These are phyloP conservation scores for Fusarium clavum DNA, from an alignment of 2,329 filamentous ascomycete species.

Conservation along the genomic window DNA sequence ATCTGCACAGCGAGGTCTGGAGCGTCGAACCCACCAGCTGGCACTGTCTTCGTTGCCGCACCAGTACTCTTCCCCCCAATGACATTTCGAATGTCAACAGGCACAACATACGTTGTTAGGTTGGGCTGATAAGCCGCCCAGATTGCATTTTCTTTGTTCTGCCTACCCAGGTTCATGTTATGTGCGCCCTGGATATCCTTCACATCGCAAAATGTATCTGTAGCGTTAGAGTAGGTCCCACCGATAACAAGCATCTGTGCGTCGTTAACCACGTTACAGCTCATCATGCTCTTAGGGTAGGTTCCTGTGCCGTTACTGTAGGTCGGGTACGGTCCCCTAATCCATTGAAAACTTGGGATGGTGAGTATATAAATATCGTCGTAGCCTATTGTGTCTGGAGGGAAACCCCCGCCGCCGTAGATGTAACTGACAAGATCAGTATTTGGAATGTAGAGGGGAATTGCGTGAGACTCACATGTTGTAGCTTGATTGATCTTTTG, in stretches of 20 bases:
- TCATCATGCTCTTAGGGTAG: conserved; percentile 9
- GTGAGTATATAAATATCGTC: conserved; percentile 18
- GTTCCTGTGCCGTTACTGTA: not conserved
- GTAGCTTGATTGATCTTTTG: conserved; percentile 9
- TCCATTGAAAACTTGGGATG: conserved; percentile 12
- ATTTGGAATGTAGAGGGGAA: accelerated
- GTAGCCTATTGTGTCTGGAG: not conserved
- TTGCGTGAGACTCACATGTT: not conserved
- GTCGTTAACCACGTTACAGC: conserved; percentile 10
- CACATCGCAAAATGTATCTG: not conserved
- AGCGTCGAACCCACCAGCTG: not conserved
- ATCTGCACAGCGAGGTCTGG: conserved; percentile 9
- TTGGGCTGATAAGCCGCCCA: not conserved
- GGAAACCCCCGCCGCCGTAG: conserved; percentile 3
- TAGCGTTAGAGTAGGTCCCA: not conserved
- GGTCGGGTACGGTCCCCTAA: not conserved
- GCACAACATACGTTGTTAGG: conserved; percentile 3
- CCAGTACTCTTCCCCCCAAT: not conserved
- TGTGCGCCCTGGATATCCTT: not conserved
- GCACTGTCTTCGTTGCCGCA: not conserved
- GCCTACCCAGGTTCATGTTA: conserved; percentile 12
- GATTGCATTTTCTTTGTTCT: conserved; percentile 4
- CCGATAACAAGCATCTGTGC: conserved; percentile 7
- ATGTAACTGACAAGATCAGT: not conserved
- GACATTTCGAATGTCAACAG: not conserved